Conservation (phyloP, 805 yeast species). For the Aciculoconidium aculeatum region DNA sequence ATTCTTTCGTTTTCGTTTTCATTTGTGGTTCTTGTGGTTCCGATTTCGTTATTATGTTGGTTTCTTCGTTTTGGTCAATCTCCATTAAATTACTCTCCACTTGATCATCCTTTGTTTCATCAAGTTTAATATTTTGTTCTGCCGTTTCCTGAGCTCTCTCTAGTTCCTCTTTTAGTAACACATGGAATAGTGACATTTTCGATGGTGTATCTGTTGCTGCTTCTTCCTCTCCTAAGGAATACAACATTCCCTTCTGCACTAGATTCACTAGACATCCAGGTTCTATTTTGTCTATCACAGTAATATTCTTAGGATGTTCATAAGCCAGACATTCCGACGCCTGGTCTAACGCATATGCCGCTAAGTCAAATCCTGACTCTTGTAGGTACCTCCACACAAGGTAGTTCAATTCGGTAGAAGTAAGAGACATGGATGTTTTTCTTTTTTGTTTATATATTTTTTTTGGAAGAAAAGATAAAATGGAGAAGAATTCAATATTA, state of each 20-base stretch:
- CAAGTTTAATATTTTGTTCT: not conserved
- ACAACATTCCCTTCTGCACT: conserved; percentile 81
- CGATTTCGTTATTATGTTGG: not conserved
- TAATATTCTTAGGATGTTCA: conserved; percentile 38
- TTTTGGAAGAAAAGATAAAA: conserved; percentile 1
- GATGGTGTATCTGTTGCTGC: conserved; percentile 27
- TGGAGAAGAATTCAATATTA: conserved; percentile 1
- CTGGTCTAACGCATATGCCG: conserved; percentile 77
- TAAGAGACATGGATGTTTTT: conserved; percentile 55
- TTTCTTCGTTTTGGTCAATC: not conserved
- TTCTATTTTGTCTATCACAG: conserved; percentile 48
- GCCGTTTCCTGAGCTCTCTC: conserved; percentile 1
- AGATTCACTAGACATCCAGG: conserved; percentile 76
- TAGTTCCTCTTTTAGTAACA: conserved; percentile 41
- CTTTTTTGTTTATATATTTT: conserved; percentile 4
- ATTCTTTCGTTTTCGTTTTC: conserved; percentile 27
- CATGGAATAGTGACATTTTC: conserved; percentile 39
- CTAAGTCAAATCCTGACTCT: conserved; percentile 71
- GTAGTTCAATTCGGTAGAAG: conserved; percentile 82
- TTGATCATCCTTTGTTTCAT: conserved; percentile 1
- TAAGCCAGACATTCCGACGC: conserved; percentile 58
- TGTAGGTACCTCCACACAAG: conserved; percentile 89
- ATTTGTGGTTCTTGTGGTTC: conserved; percentile 6
- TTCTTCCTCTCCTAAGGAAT: conserved; percentile 61
- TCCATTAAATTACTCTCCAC: conserved; percentile 2